Percentiles rank a stretch among this genome's conserved stretches.
Conservation (phyloP, 192 early-diverging fungal species). For the Dissophora globulifera region DNA sequence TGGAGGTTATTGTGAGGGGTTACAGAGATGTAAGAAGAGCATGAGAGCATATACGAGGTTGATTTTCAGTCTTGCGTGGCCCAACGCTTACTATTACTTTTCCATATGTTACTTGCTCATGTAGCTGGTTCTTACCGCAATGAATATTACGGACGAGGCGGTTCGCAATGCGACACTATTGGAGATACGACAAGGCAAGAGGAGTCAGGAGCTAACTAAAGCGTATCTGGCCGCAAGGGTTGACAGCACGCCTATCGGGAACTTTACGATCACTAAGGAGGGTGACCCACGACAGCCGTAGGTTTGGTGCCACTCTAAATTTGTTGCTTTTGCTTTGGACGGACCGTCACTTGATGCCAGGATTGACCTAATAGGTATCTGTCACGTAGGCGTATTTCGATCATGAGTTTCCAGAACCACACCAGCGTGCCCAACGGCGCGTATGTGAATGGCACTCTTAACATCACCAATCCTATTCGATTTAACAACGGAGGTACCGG, state of each 20-base stretch:
- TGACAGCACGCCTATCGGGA: slow-evolving; percentile 22
- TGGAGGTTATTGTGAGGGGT: slow-evolving; percentile 26
- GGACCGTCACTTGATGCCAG: not conserved
- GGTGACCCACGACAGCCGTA: slow-evolving; percentile 14
- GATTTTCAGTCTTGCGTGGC: no score
- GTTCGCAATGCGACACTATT: not conserved
- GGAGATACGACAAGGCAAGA: slow-evolving; percentile 17
- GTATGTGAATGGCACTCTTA: not conserved
- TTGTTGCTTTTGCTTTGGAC: no score
- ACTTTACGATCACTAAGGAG: slow-evolving; percentile 1
- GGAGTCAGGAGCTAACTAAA: slow-evolving; percentile 22
- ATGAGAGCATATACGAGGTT: no score
- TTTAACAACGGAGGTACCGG: slow-evolving; percentile 20
- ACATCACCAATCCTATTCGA: slow-evolving; percentile 16
- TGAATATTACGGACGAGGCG: not conserved
- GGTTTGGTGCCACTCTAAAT: not conserved
- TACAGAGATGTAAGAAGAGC: slow-evolving; percentile 36
- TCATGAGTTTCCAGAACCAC: slow-evolving; percentile 21
- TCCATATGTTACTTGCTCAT: not conserved
- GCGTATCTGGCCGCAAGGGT: slow-evolving; percentile 1
- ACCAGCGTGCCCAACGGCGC: slow-evolving; percentile 14
- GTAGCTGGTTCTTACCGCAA: slow-evolving; percentile 19
- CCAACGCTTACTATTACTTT: no score
- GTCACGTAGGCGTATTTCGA: slow-evolving; percentile 20
- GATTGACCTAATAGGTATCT: no score